Evolutionary conservation across 2,329 filamentous ascomycete species (phyloP).

Genomic region (Ascocoryne sarcoides): DNA sequence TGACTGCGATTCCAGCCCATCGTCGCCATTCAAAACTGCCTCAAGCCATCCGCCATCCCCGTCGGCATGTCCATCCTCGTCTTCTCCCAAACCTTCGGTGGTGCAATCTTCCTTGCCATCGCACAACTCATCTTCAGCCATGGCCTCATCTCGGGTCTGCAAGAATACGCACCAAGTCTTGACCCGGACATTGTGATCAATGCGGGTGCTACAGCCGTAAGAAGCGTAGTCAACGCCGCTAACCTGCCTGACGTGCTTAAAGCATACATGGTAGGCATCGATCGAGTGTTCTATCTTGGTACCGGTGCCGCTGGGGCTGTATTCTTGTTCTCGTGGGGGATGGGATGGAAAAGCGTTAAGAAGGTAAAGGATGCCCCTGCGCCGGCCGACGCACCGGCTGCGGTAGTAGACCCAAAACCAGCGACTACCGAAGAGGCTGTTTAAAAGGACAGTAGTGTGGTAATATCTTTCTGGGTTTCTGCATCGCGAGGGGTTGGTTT

Average conservation of each 20-base stretch:
- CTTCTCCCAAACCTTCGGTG: conserved; percentile 28
- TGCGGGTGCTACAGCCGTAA: conserved; percentile 35
- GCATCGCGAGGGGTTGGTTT: too few species aligned
- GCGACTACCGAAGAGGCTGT: too few species aligned
- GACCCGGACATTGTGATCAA: conserved; percentile 29
- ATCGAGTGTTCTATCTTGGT: conserved; percentile 17
- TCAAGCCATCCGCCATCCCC: conserved; percentile 23
- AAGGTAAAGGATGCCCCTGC: conserved; percentile 24
- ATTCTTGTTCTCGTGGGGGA: conserved; percentile 28
- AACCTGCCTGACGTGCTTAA: conserved; percentile 31
- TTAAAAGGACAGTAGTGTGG: too few species aligned
- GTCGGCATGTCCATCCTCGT: conserved; percentile 27
- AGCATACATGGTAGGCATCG: conserved; percentile 32
- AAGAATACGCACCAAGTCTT: conserved; percentile 27
- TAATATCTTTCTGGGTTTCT: too few species aligned
- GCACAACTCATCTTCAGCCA: conserved; percentile 26
- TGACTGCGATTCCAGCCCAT: not conserved
- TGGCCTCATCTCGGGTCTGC: conserved; percentile 29
- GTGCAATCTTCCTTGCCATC: conserved; percentile 25
- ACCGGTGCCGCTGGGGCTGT: conserved; percentile 7
- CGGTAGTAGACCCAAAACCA: too few species aligned
- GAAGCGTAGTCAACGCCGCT: conserved; percentile 24
- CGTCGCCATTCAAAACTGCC: conserved; percentile 24
- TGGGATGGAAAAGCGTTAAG: conserved; percentile 39
- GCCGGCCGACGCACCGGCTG: too few species aligned